These are phyloP conservation scores for Heliamphora pulchella DNA, from an alignment of 179 eudicot genomes.

Conservation along the genomic window DNA sequence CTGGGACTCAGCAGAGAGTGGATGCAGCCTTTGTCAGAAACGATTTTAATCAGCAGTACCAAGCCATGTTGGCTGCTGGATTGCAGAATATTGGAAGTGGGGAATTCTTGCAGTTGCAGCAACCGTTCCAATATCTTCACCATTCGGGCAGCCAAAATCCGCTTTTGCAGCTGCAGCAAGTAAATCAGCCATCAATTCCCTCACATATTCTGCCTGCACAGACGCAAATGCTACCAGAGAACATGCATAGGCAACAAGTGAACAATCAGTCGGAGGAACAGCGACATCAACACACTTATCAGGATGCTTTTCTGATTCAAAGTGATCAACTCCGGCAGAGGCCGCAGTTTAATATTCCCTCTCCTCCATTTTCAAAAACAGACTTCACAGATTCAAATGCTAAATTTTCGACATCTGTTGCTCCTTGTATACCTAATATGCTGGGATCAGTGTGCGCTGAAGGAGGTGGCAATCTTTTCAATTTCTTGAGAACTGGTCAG, in stretches of 20 bases:
- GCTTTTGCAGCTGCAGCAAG: constrained; percentile 51
- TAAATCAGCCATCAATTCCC: constrained; percentile 47
- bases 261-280: constrained; percentile 42
- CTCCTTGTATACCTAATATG: constrained; percentile 50
- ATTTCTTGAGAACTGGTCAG: constrained; percentile 47
- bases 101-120: constrained; percentile 79
- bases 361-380: constrained; percentile 51
- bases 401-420: constrained; percentile 33
- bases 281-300: constrained; percentile 42
- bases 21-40: constrained; percentile 37
- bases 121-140: constrained; percentile 66
- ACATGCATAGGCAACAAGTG: constrained; percentile 32
- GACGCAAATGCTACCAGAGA: constrained; percentile 47
- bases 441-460: constrained; percentile 57
- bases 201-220: constrained; percentile 56
- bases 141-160: constrained; percentile 51
- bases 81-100: constrained; percentile 62
- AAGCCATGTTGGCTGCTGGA: constrained; percentile 71
- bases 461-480: constrained; percentile 58
- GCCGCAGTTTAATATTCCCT: constrained; percentile 42
- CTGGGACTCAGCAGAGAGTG: constrained; percentile 84
- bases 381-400: constrained; percentile 32
- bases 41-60: constrained; percentile 66
- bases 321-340: constrained; percentile 51
- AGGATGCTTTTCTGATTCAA: constrained; percentile 49